phyloP scores from a whole-genome alignment of 192 early-diverging fungal genomes.

The Chytriomyces sp. region DNA sequence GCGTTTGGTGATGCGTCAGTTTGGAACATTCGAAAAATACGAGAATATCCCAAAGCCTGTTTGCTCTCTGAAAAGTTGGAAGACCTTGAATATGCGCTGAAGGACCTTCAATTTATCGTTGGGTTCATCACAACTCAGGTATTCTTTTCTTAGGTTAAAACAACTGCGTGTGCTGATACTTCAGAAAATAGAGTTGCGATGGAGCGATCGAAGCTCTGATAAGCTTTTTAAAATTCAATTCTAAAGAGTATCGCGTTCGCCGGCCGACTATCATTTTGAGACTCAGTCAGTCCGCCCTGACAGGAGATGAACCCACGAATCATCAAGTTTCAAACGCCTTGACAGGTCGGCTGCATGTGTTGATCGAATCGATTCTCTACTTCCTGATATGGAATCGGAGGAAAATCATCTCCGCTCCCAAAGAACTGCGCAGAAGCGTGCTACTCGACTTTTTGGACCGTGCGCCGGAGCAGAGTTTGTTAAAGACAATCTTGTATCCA shows the following conservation, averaged over 20 bases:
- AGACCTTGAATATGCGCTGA: not conserved
- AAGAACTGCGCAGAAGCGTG: not conserved
- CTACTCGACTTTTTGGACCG: conserved; percentile 5
- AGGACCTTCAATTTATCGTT: conserved; percentile 4
- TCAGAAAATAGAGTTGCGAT: conserved; percentile 5
- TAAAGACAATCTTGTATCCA: not conserved
- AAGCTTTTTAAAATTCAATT: not conserved
- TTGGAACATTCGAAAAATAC: conserved; percentile 21
- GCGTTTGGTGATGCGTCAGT: not conserved
- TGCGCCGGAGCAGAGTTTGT: not conserved
- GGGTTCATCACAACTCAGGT: conserved; percentile 9
- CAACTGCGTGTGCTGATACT: not conserved
- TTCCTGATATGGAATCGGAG: conserved; percentile 10
- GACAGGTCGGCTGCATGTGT: not conserved
- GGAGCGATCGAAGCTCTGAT: conserved; percentile 5
- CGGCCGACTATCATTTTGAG: not conserved
- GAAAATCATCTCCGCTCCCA: not conserved
- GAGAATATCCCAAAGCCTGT: conserved; percentile 9
- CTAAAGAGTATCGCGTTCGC: not conserved
- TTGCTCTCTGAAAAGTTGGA: not conserved
- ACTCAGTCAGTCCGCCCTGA: too few relatives aligned
- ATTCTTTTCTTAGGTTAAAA: too few relatives aligned
- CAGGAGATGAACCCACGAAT: too few relatives aligned
- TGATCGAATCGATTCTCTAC: not conserved
- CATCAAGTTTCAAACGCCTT: too few relatives aligned